Base-by-base conservation (phyloP, 805 yeast species). In the Zygoascus ofunaensis region DNA sequence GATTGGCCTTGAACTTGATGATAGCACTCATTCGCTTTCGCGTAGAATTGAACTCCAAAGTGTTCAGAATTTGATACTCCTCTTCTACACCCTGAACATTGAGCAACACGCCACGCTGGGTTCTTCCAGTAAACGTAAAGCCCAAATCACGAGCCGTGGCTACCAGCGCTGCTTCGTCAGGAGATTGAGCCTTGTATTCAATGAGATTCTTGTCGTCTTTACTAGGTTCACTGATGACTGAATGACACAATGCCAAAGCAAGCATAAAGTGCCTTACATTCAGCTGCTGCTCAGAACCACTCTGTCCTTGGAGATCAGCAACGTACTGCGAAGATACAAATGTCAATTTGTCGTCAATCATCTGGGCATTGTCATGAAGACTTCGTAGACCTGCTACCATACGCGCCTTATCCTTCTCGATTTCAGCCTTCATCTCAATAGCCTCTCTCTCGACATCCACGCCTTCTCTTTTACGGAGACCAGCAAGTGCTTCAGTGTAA, bases 131-230 rank as follows among this genome's bases (percentile, higher is more conserved):
- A 57, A 82, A 78, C 0, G 76, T 78, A 52, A 81, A 71, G 12
- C 94, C 94, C 46, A 82, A 55, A 59, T 84, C 92, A 44, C 87
- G 68, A 1, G 92, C 92, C 21, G 79, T 82, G 1, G 84, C 71
- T 12, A 84, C 94, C 44, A 84, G 70, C 1, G 94, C 92, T 26
- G 83, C 80, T 59, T 85, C 94, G 63, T 84, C 94, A 0, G 94
- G 94, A 4, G 87, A 80, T 59, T 84, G 92, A 0, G 94, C 94
- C 57, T 82, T 81, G 66, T 78, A 82, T 26, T 72, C 76, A 37
- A 76, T 59, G 21, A 66, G 61, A 2, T 61, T 62, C 1, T 58
- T 58, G 24, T 53, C 45, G 18, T 58, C 60, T 20, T 55, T 51
- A 4, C 59, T 58, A 39, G 66, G 68, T 49, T 81, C 89, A 8